These are phyloP conservation scores for Glaciozyma martinii DNA, from an alignment of 768 basidiomycete genomes.

Conservation along the genomic window DNA sequence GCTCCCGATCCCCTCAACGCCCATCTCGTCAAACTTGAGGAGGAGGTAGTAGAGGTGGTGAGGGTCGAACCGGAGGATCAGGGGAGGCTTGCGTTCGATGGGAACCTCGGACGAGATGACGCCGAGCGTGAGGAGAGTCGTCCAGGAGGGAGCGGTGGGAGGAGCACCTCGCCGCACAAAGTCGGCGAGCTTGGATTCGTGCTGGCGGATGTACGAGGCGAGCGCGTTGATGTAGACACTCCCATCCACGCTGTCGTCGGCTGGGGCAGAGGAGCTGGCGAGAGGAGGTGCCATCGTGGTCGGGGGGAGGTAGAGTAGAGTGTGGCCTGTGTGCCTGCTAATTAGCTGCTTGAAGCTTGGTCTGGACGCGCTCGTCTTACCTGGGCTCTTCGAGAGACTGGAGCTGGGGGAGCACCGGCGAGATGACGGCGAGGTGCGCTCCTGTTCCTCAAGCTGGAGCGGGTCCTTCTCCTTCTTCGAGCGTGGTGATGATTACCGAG, in stretches of 20 bases:
- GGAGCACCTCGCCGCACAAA: background rate
- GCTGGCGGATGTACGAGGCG: slow-evolving; percentile 1
- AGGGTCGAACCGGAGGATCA: slow-evolving; percentile 61
- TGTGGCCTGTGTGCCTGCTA: too few species aligned
- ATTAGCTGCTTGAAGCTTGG: too few species aligned
- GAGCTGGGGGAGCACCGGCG: too few species aligned
- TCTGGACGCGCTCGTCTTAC: too few species aligned
- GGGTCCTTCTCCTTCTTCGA: too few species aligned
- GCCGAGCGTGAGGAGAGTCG: slow-evolving; percentile 26
- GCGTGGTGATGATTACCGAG: too few species aligned
- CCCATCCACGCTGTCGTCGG: background rate
- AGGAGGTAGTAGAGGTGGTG: slow-evolving; percentile 82
- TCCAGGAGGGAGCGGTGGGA: slow-evolving; percentile 16
- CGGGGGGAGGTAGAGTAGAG: too few species aligned
- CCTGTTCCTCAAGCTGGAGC: too few species aligned
- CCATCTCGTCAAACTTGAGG: slow-evolving; percentile 72
- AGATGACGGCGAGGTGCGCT: too few species aligned
- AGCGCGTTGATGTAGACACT: slow-evolving; percentile 5
- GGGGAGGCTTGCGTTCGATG: slow-evolving; percentile 39
- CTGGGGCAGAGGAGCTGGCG: background rate
- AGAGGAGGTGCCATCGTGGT: background rate
- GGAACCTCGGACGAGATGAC: slow-evolving; percentile 17
- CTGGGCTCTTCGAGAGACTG: too few species aligned
- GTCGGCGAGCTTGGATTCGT: slow-evolving; percentile 7
- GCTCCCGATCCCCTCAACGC: slow-evolving; percentile 60